Evolutionary conservation across 176 grass and related monocot species (phyloP).

Genomic region (Aegilops sharonensis): DNA sequence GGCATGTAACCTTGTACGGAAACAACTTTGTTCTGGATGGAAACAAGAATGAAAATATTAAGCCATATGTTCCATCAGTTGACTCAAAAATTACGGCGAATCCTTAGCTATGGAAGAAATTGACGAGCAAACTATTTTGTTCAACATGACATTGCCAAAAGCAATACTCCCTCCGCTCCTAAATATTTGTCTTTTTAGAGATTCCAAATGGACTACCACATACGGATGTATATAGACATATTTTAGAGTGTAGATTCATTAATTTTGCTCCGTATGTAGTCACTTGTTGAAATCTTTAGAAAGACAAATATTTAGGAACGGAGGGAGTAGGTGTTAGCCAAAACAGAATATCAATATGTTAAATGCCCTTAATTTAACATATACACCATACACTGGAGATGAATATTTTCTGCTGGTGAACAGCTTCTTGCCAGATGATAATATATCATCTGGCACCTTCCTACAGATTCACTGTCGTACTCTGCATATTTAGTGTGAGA

Average conservation of each 20-base stretch:
- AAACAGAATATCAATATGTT: not conserved
- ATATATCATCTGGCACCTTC: not conserved
- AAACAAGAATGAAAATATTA: not conserved
- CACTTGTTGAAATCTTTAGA: too few species aligned
- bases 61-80: constrained; percentile 7
- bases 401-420: not conserved
- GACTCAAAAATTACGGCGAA: not conserved
- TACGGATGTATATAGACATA: too few species aligned
- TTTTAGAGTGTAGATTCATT: too few species aligned
- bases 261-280: too few species aligned
- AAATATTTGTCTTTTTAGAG: too few species aligned
- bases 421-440: not conserved
- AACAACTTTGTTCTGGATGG: not conserved
- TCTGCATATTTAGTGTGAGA: not conserved
- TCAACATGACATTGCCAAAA: not conserved
- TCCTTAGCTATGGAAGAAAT: not conserved
- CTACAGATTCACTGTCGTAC: not conserved
- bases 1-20: not conserved
- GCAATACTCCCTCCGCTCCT: not conserved
- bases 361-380: not conserved
- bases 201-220: too few species aligned
- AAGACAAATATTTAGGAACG: too few species aligned
- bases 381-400: not conserved
- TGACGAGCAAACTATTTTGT: constrained; percentile 11
- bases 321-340: not conserved